These are phyloP conservation scores for Coemansia sp. DNA, from an alignment of 192 early-diverging fungal species.

Conservation along the genomic window DNA sequence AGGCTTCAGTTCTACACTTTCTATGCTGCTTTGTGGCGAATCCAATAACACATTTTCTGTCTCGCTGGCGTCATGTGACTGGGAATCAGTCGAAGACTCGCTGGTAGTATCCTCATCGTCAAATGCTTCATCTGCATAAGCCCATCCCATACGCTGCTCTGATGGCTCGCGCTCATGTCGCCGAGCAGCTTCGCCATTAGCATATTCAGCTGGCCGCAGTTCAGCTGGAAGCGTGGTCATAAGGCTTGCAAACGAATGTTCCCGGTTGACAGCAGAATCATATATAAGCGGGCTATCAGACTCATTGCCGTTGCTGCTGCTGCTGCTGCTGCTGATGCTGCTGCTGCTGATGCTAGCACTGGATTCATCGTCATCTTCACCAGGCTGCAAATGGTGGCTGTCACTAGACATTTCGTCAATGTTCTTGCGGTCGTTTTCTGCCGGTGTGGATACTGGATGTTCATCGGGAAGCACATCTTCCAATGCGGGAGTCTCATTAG, in stretches of 20 bases:
- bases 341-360: neutral
- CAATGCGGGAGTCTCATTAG: slow-evolving; percentile 21
- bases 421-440: neutral
- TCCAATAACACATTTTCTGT: too few species aligned
- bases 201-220: slow-evolving; percentile 8
- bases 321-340: too few species aligned
- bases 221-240: slow-evolving; percentile 10
- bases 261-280: neutral
- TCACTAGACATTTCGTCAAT: too few species aligned
- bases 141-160: slow-evolving; percentile 19
- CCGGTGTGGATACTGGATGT: slow-evolving; percentile 21
- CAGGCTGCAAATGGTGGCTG: too few species aligned
- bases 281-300: neutral
- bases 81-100: too few species aligned
- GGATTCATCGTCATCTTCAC: neutral
- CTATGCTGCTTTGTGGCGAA: too few species aligned
- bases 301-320: too few species aligned
- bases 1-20: neutral
- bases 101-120: neutral
- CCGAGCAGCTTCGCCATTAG: neutral
- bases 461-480: slow-evolving; percentile 32
- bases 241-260: slow-evolving; percentile 4
- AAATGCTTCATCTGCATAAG: slow-evolving; percentile 35
- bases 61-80: too few species aligned
- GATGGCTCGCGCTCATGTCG: slow-evolving; percentile 7